Evolutionary conservation across 768 basidiomycete genomes (phyloP).

Genomic region (Phaffia tasmanica): DNA sequence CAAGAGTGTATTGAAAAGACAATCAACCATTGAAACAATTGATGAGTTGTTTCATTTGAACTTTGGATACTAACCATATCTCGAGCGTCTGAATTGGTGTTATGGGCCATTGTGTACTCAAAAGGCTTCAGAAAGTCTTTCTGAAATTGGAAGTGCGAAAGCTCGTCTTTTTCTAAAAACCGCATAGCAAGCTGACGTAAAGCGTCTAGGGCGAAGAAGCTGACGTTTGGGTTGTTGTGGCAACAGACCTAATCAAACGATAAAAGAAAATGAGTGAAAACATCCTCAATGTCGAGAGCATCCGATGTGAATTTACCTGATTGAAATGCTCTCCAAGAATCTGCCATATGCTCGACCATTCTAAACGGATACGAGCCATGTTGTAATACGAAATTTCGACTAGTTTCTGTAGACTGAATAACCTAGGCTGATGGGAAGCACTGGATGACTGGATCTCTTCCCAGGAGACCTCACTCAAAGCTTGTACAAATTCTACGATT

Average conservation of each 20-base stretch:
- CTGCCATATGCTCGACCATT: constrained; percentile 97
- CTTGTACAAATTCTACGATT: constrained; percentile 94
- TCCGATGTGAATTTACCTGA: constrained; percentile 48
- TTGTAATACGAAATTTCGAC: constrained; percentile 99
- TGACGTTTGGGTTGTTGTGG: constrained; percentile 92
- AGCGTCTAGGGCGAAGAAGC: constrained; percentile 92
- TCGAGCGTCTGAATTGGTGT: constrained; percentile 85
- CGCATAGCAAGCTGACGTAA: constrained; percentile 94
- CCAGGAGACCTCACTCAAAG: constrained; percentile 94
- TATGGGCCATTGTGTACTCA: constrained; percentile 94
- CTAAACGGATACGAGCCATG: constrained; percentile 93
- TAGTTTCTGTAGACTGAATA: constrained; percentile 94
- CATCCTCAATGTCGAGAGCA: not conserved
- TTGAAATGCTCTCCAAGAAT: constrained; percentile 98
- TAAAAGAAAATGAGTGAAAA: not conserved
- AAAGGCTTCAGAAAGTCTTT: constrained; percentile 98
- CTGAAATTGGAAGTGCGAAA: constrained; percentile 97
- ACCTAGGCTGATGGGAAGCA: constrained; percentile 82
- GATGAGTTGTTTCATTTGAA: not conserved
- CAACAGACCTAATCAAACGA: constrained; percentile 73
- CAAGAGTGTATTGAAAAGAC: not conserved
- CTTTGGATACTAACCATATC: constrained; percentile 63
- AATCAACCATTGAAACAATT: not conserved
- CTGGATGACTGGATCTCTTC: constrained; percentile 92
- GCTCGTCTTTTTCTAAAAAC: constrained; percentile 95